Evolutionary conservation across 371 early-diverging fungal genomes (phyloP).

Genomic region (Smittium culicis): DNA sequence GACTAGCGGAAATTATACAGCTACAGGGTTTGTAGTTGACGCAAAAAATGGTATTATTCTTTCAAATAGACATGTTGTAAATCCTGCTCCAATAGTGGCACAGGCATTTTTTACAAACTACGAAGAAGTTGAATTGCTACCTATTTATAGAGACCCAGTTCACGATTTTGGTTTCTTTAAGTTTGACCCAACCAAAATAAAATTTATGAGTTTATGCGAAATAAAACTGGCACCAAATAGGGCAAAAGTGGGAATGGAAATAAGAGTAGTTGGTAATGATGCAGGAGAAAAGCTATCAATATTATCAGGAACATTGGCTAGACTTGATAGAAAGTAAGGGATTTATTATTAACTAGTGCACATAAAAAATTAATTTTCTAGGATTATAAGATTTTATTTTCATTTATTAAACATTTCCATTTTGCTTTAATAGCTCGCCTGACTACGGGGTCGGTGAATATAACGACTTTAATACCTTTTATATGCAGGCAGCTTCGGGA

Average conservation of each 20-base stretch:
- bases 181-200: conserved; percentile 61
- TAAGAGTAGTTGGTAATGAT: too few species aligned
- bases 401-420: conserved; percentile 39
- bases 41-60: conserved; percentile 70
- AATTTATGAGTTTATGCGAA: too few species aligned
- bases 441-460: conserved; percentile 48
- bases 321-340: too few species aligned
- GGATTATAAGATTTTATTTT: neutral
- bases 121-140: conserved; percentile 75
- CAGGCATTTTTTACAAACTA: conserved; percentile 79
- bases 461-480: conserved; percentile 68
- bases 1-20: conserved; percentile 53
- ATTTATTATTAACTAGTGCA: too few species aligned
- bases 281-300: too few species aligned
- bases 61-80: conserved; percentile 86
- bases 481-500: conserved; percentile 55
- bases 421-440: conserved; percentile 56
- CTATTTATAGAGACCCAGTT: conserved; percentile 77
- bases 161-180: conserved; percentile 86
- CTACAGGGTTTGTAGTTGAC: conserved; percentile 92
- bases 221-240: too few species aligned
- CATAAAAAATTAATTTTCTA: too few species aligned
- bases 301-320: too few species aligned
- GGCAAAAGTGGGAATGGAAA: too few species aligned
- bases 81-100: conserved; percentile 81